A percentile compares a stretch with the other conserved stretches of the same genome.
Evolutionary conservation across 1,284 basidiomycete species (phyloP).

Genomic region (Marasmius oreades): DNA sequence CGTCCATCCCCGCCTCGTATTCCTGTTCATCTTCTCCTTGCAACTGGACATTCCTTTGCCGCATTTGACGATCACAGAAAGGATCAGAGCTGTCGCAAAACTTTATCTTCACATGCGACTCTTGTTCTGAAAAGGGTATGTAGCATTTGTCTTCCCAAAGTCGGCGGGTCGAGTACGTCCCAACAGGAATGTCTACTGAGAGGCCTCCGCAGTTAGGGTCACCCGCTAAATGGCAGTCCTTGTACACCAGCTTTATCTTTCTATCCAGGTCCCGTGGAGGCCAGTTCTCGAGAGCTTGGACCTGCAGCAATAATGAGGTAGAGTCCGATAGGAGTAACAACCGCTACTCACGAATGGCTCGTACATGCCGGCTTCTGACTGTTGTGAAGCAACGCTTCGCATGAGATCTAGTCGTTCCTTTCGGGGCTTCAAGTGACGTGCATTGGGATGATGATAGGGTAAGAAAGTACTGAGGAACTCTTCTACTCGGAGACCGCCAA

Average conservation of each 20-base stretch:
- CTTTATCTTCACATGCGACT: neutral
- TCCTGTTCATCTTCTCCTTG: neutral
- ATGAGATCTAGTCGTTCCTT: too few species aligned
- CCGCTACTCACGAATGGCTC: neutral
- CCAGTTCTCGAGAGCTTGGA: neutral
- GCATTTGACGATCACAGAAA: neutral
- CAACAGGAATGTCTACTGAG: neutral
- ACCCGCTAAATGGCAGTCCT: neutral
- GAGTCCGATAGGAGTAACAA: neutral
- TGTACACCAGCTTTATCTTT: neutral
- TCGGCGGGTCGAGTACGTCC: neutral
- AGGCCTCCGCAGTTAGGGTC: neutral
- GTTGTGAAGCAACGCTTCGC: too few species aligned
- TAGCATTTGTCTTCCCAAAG: neutral
- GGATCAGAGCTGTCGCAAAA: neutral
- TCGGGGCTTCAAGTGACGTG: too few species aligned
- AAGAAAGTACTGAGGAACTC: too few species aligned
- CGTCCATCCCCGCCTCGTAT: neutral
- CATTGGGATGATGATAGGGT: too few species aligned
- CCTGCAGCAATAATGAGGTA: neutral
- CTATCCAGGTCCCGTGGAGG: neutral
- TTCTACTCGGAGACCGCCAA: too few species aligned
- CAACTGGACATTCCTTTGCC: neutral
- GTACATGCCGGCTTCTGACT: neutral
- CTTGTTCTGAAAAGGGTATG: neutral